These are phyloP conservation scores for Sutorius australiensis DNA, from an alignment of 768 basidiomycete species.

Conservation along the genomic window DNA sequence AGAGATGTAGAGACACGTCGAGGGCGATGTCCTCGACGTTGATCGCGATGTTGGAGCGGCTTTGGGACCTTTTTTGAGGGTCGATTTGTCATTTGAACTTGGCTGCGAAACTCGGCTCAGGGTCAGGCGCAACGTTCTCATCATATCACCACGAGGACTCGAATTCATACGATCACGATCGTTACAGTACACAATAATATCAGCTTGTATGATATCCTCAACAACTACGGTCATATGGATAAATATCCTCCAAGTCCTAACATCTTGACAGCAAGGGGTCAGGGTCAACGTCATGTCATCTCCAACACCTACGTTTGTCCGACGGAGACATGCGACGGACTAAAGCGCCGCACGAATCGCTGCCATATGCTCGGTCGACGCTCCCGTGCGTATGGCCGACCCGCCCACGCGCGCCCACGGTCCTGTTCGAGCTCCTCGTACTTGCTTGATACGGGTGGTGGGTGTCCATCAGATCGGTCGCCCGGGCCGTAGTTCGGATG, in stretches of 20 bases:
- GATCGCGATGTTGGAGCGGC: background rate
- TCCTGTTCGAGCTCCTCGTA: background rate
- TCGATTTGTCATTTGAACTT: background rate
- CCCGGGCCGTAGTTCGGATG: conserved; percentile 3
- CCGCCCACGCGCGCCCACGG: background rate
- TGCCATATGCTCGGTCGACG: conserved; percentile 25
- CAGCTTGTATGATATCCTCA: too few relatives aligned
- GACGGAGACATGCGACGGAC: conserved; percentile 15
- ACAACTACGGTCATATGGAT: background rate
- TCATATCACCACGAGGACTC: background rate
- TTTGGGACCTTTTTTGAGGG: background rate
- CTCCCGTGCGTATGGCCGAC: conserved; percentile 8
- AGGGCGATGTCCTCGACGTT: background rate
- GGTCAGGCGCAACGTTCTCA: background rate
- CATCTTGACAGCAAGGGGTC: background rate
- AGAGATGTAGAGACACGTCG: background rate
- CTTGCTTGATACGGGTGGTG: background rate
- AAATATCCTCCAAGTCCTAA: background rate
- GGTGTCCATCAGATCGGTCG: conserved; percentile 5
- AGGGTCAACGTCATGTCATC: background rate
- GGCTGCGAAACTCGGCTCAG: background rate
- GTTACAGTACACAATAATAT: background rate
- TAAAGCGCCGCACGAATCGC: conserved; percentile 25
- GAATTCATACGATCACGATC: background rate
- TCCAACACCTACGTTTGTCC: conserved; percentile 15